Evolutionary conservation across 169 alveolate species (phyloP), one percentile per base, ranked within the genome.

Genomic region (Plasmodium gaboni): DNA sequence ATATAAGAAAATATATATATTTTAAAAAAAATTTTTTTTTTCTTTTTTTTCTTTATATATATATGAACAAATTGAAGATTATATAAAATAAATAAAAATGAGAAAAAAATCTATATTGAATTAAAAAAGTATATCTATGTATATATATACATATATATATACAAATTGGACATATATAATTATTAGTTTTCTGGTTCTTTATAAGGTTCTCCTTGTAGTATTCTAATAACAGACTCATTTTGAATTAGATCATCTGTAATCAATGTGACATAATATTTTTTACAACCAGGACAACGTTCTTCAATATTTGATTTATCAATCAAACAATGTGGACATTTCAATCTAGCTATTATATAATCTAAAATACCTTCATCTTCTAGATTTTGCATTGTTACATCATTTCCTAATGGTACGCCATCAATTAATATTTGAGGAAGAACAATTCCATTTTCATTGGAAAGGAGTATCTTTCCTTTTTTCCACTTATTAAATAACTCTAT

Each of bases 291-390:
- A 63, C 96, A 93, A 55, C 63, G 59, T 61, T 74, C 78, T 15
- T 72, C 92, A 60, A 91, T 93, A 73, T 88, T 88, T n/a, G 86
- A 68, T 89, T 93, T 93, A 2, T 90, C 94, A 48, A 50, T 53
- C 51, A 91, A 64, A 71, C 96, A 93, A 22, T 74, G 44, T 42
- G 96, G 96, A 85, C 96, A 93, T 65, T 88, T 53, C 86, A 93
- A 73, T 86, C 96, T 80, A 8, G 96, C 88, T 22, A 93, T 72
- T 19, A 93, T 91, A 74, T 83, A 93, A 70, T 93, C 74, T 15
- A 96, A 92, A 87, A 95, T 96, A 8, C 97, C 97, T 87, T 96
- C 98, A 60, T 96, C 98, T 87, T 96, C 98, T 50, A 96, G 78
- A 80, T 96, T 97, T 92, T 96, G 98, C 32, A 95, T 61, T 15